Evolutionary conservation across 441 rosid genomes (phyloP), one percentile per base, ranked within the genome.

Genomic region (Viola pubescens): DNA sequence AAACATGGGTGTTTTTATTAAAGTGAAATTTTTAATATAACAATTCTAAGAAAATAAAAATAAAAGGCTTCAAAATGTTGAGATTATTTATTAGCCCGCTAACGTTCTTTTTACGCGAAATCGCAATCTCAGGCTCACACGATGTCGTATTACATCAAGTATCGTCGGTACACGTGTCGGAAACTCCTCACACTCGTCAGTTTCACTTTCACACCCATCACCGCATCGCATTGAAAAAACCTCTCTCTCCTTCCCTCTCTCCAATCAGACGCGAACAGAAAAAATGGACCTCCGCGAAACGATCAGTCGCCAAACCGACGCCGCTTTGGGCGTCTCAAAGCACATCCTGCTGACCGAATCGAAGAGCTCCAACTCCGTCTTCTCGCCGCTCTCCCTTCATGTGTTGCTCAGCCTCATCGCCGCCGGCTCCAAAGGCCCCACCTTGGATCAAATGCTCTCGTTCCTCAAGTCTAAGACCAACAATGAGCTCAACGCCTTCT

Each of bases 341-440:
- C 73, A 72, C 38, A 59, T 85, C 0, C 68, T 81, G 60, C 53
- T 65, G 52, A 64, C 73, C 46, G 70, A 74, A 51, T 79, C 84
- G 50, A 68, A 70, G 46, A 70, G 7, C 67, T 70, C 77, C 48
- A 83, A 89, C 79, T 70, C 79, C 5, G 84, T 87, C 61, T 82
- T 83, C 80, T 88, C 95, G 13, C 98, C 98, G 13, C 78, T 82
- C 13, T 91, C 95, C 48, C 75, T 89, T 75, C 82, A 83, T 70
- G 82, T 81, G 26, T 65, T 87, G 34, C 85, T 91, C n/a, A 68
- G 89, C 71, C 56, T 87, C 53, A 77, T 88, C 68, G 82, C 91
- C 48, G 71, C 91, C 60, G 95, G 95, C 4, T 85, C 89, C 60
- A 63, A 71, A 52, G 95, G 92, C 0, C 62, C 81, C 16, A 77